Percentiles rank a stretch among this genome's conserved stretches.
phyloP scores from a whole-genome alignment of 208 protist genomes.

The Phytomonas sp. region DNA sequence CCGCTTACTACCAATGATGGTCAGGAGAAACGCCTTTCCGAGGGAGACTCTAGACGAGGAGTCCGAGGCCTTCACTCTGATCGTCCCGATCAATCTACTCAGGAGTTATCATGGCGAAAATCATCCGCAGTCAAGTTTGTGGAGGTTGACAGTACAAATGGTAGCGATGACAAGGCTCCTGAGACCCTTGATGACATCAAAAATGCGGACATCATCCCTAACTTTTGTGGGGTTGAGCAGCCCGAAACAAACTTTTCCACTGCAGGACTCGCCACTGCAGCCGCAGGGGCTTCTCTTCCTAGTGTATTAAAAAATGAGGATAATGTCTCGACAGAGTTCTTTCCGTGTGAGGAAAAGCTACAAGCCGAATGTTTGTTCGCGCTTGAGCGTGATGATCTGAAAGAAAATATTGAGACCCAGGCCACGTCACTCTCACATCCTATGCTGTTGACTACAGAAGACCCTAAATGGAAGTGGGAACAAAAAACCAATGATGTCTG shows the following conservation, averaged over 20 bases:
- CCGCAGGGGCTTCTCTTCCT: constrained; percentile 1
- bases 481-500: not conserved
- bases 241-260: not conserved
- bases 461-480: not conserved
- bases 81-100: not conserved
- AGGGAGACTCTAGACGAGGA: not conserved
- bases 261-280: not conserved
- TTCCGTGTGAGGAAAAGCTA: not conserved
- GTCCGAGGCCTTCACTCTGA: not conserved
- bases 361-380: not conserved
- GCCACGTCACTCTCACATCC: not conserved
- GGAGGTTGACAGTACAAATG: not conserved
- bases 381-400: not conserved
- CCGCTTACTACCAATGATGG: not conserved
- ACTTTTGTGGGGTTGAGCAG: not conserved
- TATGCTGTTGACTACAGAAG: not conserved
- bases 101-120: not conserved
- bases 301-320: not conserved
- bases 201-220: not conserved
- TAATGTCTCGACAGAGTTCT: not conserved
- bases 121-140: not conserved
- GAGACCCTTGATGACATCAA: not conserved
- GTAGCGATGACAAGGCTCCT: not conserved
- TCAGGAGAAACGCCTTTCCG: not conserved
- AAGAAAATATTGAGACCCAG: not conserved